Conservation (phyloP, 2,329 filamentous ascomycete genomes). For the Passalora sequoiae region DNA sequence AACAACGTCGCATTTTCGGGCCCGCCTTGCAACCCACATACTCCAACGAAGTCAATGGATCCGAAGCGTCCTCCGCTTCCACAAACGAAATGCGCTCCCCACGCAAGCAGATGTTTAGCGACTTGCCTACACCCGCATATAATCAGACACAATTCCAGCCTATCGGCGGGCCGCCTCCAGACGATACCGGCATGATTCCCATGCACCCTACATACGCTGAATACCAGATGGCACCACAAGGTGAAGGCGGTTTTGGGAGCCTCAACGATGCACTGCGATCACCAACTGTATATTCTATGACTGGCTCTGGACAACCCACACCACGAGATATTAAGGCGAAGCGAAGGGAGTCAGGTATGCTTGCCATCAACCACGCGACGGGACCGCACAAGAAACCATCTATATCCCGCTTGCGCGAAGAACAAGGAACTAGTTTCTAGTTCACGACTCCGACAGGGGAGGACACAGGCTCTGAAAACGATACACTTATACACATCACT, state of each 20-base stretch:
- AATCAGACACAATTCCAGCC: conserved; percentile 47
- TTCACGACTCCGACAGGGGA: conserved; percentile 13
- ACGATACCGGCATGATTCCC: conserved; percentile 32
- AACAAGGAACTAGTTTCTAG: conserved; percentile 28
- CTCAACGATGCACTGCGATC: conserved; percentile 33
- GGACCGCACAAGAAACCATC: conserved; percentile 34
- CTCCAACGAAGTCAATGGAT: conserved; percentile 26
- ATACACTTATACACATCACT: neutral
- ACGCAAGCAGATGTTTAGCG: conserved; percentile 60
- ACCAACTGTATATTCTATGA: conserved; percentile 21
- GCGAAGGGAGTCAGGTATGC: conserved; percentile 32
- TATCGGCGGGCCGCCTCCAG: conserved; percentile 6
- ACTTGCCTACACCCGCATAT: conserved; percentile 60
- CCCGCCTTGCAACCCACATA: conserved; percentile 55
- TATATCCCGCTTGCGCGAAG: conserved; percentile 31
- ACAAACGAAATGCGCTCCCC: conserved; percentile 59
- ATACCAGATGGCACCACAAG: conserved; percentile 32
- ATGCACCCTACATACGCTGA: conserved; percentile 29
- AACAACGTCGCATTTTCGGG: conserved; percentile 82
- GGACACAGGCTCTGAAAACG: conserved; percentile 11
- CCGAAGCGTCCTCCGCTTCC: conserved; percentile 13
- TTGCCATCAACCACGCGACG: conserved; percentile 13
- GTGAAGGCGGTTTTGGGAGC: conserved; percentile 32
- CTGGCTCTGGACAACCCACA: conserved; percentile 15
- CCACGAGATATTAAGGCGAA: conserved; percentile 24